Evolutionary conservation across 257 asterid genomes (phyloP), one percentile per base, ranked within the genome.

Genomic region (Vinca minor): DNA sequence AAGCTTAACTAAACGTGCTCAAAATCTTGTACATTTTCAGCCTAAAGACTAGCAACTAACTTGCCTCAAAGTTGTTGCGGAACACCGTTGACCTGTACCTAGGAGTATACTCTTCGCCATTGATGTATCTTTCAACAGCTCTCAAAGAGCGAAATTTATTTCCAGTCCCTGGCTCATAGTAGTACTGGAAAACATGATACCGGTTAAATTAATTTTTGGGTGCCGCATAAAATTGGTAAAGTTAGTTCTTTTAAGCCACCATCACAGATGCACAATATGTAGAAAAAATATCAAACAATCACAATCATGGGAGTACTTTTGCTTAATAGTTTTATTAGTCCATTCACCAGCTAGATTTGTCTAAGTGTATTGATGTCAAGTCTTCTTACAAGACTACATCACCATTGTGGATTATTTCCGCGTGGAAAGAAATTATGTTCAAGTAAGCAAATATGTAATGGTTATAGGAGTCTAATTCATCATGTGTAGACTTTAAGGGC

Each of bases 141-240:
- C 20, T 73, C 8, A 74, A 44, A 3, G 98, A 91, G 67, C 95
- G 84, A 77, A 84, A 91, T 68, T 80, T 83, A 56, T 35, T 73
- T 5, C 98, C 87, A 4, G 94, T 88, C 49, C 78, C 87, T 17
- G 95, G 89, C 69, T 91, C 98, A 68, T 60, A 79, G 65, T 83
- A 91, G 71, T 88, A 91, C 96, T 91, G 85, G 83, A 42, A 45
- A 20, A 49, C 5, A 25, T 28, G 17, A 12, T 10, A 64, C n/a
- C 9, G 13, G 25, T 32, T 20, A 35, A 0, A 54, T 12, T 44
- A 59, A 9, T 13, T 41, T 39, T 21, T 14, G 15, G 7, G 20
- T n/a, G 17, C 35, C 21, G 11, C 23, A 48, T 4, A 20, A 18
- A 63, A 63, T 15, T 2, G 54, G 41, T 23, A 7, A 28, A 41